phyloP scores from a whole-genome alignment of 805 yeast genomes.

The Lipomyces sp. region DNA sequence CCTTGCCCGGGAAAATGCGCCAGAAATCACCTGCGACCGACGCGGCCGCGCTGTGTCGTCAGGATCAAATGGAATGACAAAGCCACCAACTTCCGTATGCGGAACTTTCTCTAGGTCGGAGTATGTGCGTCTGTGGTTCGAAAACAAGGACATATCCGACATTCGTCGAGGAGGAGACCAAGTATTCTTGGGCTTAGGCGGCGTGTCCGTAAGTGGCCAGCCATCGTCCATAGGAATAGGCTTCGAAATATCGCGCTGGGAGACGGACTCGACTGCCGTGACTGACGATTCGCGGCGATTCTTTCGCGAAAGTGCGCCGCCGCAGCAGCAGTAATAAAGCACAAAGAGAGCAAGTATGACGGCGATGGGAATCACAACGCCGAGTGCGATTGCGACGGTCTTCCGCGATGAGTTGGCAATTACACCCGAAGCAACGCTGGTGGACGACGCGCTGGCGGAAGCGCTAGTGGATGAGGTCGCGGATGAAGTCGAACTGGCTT shows the following conservation, averaged over 20 bases:
- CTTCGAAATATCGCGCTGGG: conserved; percentile 19
- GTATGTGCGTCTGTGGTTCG: conserved; percentile 21
- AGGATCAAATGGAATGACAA: conserved; percentile 25
- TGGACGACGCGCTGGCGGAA: conserved; percentile 31
- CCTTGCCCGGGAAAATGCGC: conserved; percentile 11
- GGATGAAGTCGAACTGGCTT: conserved; percentile 32
- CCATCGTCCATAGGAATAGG: conserved; percentile 28
- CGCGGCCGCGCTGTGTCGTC: conserved; percentile 26
- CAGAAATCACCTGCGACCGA: conserved; percentile 23
- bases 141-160: conserved; percentile 23
- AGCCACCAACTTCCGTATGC: conserved; percentile 17
- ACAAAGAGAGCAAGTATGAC: conserved; percentile 49
- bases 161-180: conserved; percentile 17
- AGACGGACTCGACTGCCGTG: conserved; percentile 17
- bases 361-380: conserved; percentile 74
- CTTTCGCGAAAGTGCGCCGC: conserved; percentile 19
- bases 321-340: conserved; percentile 55
- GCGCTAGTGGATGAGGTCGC: conserved; percentile 36
- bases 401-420: conserved; percentile 39
- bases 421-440: conserved; percentile 33
- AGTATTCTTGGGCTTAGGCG: conserved; percentile 6
- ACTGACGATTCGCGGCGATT: conserved; percentile 14
- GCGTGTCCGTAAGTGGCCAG: conserved; percentile 26
- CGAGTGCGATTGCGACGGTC: conserved; percentile 81
- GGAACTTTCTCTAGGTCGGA: conserved; percentile 25